Percentiles rank a stretch among this genome's conserved stretches.
Conservation (phyloP, 2,329 filamentous ascomycete species). For the Penicillium sp. region DNA sequence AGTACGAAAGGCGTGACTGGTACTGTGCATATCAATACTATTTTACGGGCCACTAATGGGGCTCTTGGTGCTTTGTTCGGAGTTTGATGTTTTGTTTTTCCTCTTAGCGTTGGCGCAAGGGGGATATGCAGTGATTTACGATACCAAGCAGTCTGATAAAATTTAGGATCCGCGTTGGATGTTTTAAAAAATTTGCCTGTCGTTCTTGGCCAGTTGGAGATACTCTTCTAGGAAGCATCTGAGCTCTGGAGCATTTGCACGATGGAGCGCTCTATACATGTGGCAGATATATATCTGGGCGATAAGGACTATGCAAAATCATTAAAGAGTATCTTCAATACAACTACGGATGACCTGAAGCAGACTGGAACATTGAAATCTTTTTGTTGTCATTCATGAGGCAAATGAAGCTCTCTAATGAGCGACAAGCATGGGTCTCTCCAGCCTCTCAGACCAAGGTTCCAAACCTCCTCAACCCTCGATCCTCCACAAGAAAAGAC, state of each 20-base stretch:
- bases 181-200: neutral
- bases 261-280: too few species aligned
- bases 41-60: conserved; percentile 37
- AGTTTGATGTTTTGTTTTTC: conserved; percentile 1
- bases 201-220: neutral
- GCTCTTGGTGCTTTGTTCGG: conserved; percentile 34
- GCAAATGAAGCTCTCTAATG: conserved; percentile 4
- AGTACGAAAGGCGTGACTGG: conserved; percentile 11
- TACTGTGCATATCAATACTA: conserved; percentile 24
- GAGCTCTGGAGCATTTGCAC: too few species aligned
- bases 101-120: conserved; percentile 10
- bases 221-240: neutral
- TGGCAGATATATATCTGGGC: too few species aligned
- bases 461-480: conserved; percentile 1
- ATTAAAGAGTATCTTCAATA: neutral
- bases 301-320: too few species aligned
- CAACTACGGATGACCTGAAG: neutral
- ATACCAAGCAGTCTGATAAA: conserved; percentile 1
- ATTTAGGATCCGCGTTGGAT: neutral
- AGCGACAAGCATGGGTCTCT: conserved; percentile 3
- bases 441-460: neutral
- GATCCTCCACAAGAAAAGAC: neutral
- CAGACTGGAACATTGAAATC: conserved; percentile 1
- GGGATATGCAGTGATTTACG: neutral
- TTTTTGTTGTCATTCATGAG: conserved; percentile 6